Evolutionary conservation across 1,284 basidiomycete genomes (phyloP).

Genomic region (Cryptococcus sp.): DNA sequence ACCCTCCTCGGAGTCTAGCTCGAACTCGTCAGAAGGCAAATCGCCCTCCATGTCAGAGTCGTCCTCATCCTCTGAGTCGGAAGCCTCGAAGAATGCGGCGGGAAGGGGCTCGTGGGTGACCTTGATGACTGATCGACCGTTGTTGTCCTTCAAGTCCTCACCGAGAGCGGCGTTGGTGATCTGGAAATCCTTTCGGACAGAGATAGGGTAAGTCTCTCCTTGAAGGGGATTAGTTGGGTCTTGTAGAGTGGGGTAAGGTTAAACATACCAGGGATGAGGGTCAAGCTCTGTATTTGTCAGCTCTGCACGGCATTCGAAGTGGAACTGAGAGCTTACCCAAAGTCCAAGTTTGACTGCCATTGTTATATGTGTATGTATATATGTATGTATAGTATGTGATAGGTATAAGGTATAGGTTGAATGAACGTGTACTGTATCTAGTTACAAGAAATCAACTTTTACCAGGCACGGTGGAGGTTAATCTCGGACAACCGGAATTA

Average conservation of each 20-base stretch:
- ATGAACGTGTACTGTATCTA: background rate
- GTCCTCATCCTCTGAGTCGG: conserved; percentile 56
- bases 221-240: conserved; percentile 44
- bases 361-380: conserved; percentile 10
- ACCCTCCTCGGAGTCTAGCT: conserved; percentile 43
- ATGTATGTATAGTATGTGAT: background rate
- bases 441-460: conserved; percentile 11
- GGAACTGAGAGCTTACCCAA: conserved; percentile 23
- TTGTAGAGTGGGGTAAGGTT: background rate
- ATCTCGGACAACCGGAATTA: background rate
- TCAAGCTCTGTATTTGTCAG: conserved; percentile 20
- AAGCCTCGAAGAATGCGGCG: conserved; percentile 45
- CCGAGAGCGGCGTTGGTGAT: conserved; percentile 82
- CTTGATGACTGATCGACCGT: conserved; percentile 72
- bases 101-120: conserved; percentile 58
- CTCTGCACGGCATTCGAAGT: background rate
- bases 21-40: conserved; percentile 42
- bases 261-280: conserved; percentile 29
- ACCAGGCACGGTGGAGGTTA: conserved; percentile 1
- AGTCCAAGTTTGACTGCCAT: conserved; percentile 43
- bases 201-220: conserved; percentile 60
- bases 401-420: background rate
- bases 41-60: conserved; percentile 47
- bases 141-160: conserved; percentile 62
- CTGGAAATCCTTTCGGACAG: conserved; percentile 66